Evolutionary conservation across 2,329 filamentous ascomycete genomes (phyloP).

Genomic region (Didymella sp.): DNA sequence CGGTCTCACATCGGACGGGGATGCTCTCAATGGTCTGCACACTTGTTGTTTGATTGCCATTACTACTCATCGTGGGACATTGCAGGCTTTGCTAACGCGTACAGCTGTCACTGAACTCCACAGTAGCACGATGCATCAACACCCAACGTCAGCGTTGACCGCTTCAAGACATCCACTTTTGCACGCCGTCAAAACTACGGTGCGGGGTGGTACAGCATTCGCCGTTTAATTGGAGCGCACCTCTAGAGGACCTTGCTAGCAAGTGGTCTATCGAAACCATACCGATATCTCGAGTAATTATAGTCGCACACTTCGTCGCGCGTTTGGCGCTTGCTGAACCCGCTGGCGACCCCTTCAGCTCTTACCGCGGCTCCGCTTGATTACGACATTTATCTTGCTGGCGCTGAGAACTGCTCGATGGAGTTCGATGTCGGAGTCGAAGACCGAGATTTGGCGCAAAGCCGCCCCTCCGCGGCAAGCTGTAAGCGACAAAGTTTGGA

Average conservation of each 20-base stretch:
- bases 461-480: background rate
- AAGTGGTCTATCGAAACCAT: constrained; percentile 15
- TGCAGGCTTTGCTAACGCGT: constrained; percentile 2
- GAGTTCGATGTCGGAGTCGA: background rate
- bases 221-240: constrained; percentile 10
- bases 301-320: constrained; percentile 8
- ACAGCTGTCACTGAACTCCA: constrained; percentile 9
- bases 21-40: background rate
- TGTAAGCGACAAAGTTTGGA: constrained; percentile 4
- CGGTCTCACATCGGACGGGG: background rate
- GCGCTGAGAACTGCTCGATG: background rate
- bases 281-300: constrained; percentile 7
- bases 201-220: constrained; percentile 12
- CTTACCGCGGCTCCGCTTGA: constrained; percentile 2
- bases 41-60: background rate
- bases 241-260: constrained; percentile 5
- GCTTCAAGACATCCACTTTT: constrained; percentile 3
- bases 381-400: background rate
- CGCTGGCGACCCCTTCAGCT: background rate
- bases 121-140: constrained; percentile 12
- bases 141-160: constrained; percentile 4
- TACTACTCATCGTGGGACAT: background rate
- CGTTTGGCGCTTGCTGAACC: constrained; percentile 19
- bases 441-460: background rate
- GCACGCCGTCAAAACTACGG: background rate